phyloP scores from a whole-genome alignment of 352 stramenopile genomes.

The Globisporangium viniferum region DNA sequence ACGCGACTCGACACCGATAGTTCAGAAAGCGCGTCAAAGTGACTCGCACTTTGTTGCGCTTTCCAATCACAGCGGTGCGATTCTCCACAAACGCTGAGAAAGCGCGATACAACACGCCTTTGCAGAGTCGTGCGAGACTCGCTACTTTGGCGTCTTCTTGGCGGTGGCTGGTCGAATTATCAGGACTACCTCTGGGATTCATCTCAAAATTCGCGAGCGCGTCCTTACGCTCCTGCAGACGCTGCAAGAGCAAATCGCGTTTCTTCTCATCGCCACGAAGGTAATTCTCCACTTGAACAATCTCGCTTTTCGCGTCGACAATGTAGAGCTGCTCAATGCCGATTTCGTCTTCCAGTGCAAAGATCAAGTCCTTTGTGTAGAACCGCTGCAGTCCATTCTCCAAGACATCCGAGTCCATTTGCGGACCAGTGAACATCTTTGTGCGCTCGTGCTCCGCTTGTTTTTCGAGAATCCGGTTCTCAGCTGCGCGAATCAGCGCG shows the following conservation, averaged over 20 bases:
- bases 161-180: slow-evolving; percentile 8
- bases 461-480: slow-evolving; percentile 73
- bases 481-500: slow-evolving; percentile 58
- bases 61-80: slow-evolving; percentile 25
- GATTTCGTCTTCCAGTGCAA: slow-evolving; percentile 76
- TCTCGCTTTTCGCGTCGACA: slow-evolving; percentile 67
- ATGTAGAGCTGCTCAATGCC: slow-evolving; percentile 87
- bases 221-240: slow-evolving; percentile 37
- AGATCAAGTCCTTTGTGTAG: slow-evolving; percentile 70
- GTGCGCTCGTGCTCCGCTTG: slow-evolving; percentile 73
- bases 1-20: slow-evolving; percentile 23
- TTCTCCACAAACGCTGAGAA: slow-evolving; percentile 57
- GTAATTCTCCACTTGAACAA: slow-evolving; percentile 69
- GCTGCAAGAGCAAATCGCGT: slow-evolving; percentile 24
- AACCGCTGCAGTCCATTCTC: slow-evolving; percentile 72
- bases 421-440: slow-evolving; percentile 54
- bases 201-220: slow-evolving; percentile 51
- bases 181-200: slow-evolving; percentile 21
- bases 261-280: slow-evolving; percentile 54
- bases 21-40: slow-evolving; percentile 28
- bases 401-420: slow-evolving; percentile 82
- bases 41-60: slow-evolving; percentile 36
- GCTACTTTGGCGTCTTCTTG: slow-evolving; percentile 8
- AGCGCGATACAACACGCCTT: slow-evolving; percentile 38
- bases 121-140: slow-evolving; percentile 35